Evolutionary conservation across 163 green algal species (phyloP), one percentile per base, ranked within the genome.

Genomic region (Chlorella variabilis): DNA sequence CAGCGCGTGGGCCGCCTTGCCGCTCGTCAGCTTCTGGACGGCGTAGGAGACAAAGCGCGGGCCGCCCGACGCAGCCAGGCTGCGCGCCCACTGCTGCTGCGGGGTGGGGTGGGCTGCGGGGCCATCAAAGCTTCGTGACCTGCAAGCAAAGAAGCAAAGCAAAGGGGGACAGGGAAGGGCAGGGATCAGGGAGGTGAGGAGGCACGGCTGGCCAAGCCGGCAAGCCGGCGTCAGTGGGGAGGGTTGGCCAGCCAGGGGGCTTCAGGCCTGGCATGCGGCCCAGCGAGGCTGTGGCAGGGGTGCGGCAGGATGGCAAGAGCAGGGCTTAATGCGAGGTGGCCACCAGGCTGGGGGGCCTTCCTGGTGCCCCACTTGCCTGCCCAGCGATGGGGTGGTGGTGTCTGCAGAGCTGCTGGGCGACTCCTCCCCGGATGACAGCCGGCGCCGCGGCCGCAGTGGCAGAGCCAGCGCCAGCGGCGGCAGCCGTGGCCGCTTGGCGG

Each of bases 11-110:
- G 41, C 75, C 17, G 56, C 59, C 45, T 45, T 80, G 29, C 54
- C 56, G 36, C 71, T 77, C 34, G 18, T 66, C 48, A 84, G 49
- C 62, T 71, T 87, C 70, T 84, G 78, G 27, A 87, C 62, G 17
- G 29, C 45, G 54, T 87, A 87, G 11, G 80, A 69, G 25, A 75
- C 58, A 36, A 76, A 76, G 38, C 65, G 62, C 4, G 4, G 71
- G 21, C 51, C 65, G 20, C 66, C 71, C 34, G 49, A 2, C 6
- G 42, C 33, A 7, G 27, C 25, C 49, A 27, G 25, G 6, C 45
- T 17, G n/a, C n/a, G n/a, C 39, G 29, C 51, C 31, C n/a, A 33
- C 21, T 63, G 71, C 36, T 58, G 56, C 15, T 38, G 18, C 51
- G 18, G 27, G 49, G 70, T 54, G 23, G 39, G 23, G 45, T 71